phyloP scores from a whole-genome alignment of 2,329 filamentous ascomycete genomes.

The Colletotrichum tanaceti region DNA sequence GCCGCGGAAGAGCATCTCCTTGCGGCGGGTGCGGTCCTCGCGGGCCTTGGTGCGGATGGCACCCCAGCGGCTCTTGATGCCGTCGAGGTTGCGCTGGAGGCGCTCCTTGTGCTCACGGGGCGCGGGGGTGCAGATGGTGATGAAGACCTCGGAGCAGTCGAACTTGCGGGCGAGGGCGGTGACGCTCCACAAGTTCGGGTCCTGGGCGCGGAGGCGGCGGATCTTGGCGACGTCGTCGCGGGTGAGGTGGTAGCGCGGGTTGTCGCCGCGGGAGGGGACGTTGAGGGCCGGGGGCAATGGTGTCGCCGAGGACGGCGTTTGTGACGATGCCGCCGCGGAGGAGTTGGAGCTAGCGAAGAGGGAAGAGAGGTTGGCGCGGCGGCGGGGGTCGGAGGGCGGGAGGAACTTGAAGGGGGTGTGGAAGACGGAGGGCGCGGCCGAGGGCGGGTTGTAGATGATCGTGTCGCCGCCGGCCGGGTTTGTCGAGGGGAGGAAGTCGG shows the following conservation, averaged over 20 bases:
- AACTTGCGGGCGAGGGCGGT: conserved; percentile 60
- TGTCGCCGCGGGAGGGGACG: conserved; percentile 44
- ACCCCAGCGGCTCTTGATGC: conserved; percentile 68
- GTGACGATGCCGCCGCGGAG: conserved; percentile 33
- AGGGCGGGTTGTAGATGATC: conserved; percentile 63
- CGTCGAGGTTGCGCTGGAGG: conserved; percentile 59
- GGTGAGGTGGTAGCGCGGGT: conserved; percentile 63
- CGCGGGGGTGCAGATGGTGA: conserved; percentile 67
- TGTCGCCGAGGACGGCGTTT: conserved; percentile 37
- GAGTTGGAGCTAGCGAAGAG: conserved; percentile 53
- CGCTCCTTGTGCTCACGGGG: conserved; percentile 59
- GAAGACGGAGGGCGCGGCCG: conserved; percentile 62
- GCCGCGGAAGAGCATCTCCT: conserved; percentile 63
- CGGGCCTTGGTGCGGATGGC: conserved; percentile 64
- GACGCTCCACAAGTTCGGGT: conserved; percentile 68
- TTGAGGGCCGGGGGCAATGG: conserved; percentile 50
- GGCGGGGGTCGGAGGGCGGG: conserved; percentile 66
- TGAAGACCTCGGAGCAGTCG: conserved; percentile 61
- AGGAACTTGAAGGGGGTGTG: conserved; percentile 77
- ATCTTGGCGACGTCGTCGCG: conserved; percentile 70
- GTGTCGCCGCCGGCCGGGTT: conserved; percentile 52
- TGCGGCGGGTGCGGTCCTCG: conserved; percentile 66
- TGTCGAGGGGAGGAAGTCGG: conserved; percentile 64
- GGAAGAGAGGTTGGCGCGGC: conserved; percentile 59
- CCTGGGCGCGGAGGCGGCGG: conserved; percentile 62